Conservation (phyloP, 176 grass and related monocot species). For the Avena insularis region DNA sequence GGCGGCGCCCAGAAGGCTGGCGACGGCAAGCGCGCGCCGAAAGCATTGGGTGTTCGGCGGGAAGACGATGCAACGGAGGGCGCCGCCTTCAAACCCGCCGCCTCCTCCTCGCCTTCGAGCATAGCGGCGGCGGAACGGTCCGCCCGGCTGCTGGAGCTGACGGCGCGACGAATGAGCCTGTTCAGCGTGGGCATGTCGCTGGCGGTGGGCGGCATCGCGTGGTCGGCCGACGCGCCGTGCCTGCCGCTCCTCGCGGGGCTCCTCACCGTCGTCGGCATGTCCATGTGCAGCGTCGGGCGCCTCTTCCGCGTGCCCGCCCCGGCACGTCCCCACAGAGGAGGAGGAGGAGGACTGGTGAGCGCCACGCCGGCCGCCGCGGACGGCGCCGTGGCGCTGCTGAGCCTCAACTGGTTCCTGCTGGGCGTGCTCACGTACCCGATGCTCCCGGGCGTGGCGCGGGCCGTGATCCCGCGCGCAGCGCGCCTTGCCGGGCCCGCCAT, state of each 20-base stretch:
- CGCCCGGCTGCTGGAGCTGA: neutral
- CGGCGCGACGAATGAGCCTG: slow-evolving; percentile 49
- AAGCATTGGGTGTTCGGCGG: neutral
- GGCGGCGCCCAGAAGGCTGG: neutral
- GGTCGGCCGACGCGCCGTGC: slow-evolving; percentile 53
- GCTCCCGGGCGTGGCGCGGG: slow-evolving; percentile 40
- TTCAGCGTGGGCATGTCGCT: slow-evolving; percentile 60
- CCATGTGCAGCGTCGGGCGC: slow-evolving; percentile 57
- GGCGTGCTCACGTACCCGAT: slow-evolving; percentile 55
- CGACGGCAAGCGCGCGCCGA: neutral
- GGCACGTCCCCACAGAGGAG: neutral
- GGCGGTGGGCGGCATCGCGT: slow-evolving; percentile 58
- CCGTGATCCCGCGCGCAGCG: slow-evolving; percentile 33
- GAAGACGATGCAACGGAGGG: neutral
- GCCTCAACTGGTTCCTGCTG: slow-evolving; percentile 78
- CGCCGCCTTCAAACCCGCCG: neutral
- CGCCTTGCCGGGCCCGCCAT: neutral
- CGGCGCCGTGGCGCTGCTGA: slow-evolving; percentile 60
- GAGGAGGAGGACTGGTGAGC: neutral
- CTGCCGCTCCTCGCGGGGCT: slow-evolving; percentile 66
- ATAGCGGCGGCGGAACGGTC: neutral
- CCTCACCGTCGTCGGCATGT: slow-evolving; percentile 55
- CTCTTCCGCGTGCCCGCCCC: slow-evolving; percentile 19
- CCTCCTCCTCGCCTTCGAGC: neutral
- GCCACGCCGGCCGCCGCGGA: neutral